Percentiles rank a stretch among this genome's conserved stretches.
These are phyloP conservation scores for Aspergillus proliferans DNA, from an alignment of 2,329 filamentous ascomycete genomes.

Conservation along the genomic window DNA sequence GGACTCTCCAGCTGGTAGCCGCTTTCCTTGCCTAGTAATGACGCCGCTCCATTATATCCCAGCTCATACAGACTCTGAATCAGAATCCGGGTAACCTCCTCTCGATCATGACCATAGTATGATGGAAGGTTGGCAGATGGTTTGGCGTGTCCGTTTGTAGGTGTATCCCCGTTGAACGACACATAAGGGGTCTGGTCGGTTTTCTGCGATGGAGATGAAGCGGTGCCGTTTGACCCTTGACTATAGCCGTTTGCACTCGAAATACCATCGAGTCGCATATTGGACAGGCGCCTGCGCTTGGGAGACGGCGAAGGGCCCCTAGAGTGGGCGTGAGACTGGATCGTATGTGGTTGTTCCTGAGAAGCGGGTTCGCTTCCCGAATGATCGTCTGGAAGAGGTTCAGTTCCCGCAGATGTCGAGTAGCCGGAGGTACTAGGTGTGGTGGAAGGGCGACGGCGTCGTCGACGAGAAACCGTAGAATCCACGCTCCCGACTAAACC, in stretches of 20 bases:
- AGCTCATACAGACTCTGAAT: constrained; percentile 87
- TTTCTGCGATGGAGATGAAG: constrained; percentile 40
- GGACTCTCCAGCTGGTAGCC: constrained; percentile 81
- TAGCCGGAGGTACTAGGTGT: constrained; percentile 20
- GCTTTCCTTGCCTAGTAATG: constrained; percentile 70
- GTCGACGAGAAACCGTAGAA: constrained; percentile 17
- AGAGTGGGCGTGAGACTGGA: constrained; percentile 18
- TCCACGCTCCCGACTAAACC: constrained; percentile 9
- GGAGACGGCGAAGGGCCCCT: constrained; percentile 33
- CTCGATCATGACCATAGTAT: constrained; percentile 81
- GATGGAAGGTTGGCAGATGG: constrained; percentile 29
- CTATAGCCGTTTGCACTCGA: constrained; percentile 52
- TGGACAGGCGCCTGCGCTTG: constrained; percentile 56
- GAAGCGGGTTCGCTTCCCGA: constrained; percentile 21
- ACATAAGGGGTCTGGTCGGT: constrained; percentile 42
- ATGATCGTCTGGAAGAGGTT: constrained; percentile 17
- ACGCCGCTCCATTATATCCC: constrained; percentile 74
- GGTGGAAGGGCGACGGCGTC: constrained; percentile 29
- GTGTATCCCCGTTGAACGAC: constrained; percentile 31
- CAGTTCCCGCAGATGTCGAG: constrained; percentile 13
- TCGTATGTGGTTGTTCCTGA: constrained; percentile 16
- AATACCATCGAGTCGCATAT: constrained; percentile 59
- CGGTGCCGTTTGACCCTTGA: constrained; percentile 53
- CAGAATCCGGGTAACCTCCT: constrained; percentile 86
- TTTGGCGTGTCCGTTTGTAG: constrained; percentile 35